Percentiles rank a stretch among this genome's conserved stretches.
These are phyloP conservation scores for Canavalia ensiformis DNA, from an alignment of 306 rosid genomes.

Conservation along the genomic window DNA sequence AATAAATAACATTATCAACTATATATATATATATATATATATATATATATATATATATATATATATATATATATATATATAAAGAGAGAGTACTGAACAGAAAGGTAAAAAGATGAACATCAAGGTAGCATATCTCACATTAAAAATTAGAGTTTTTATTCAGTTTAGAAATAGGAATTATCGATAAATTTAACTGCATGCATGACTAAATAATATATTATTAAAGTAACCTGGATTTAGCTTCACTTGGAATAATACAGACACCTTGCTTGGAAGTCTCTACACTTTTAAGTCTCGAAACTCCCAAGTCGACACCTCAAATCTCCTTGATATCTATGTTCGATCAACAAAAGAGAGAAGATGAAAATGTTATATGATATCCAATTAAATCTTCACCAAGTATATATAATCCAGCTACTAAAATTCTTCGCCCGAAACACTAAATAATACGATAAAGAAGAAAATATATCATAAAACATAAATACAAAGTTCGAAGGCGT, in stretches of 20 bases:
- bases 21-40: background rate
- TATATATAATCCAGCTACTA: constrained; percentile 23
- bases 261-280: constrained; percentile 80
- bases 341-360: constrained; percentile 44
- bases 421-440: constrained; percentile 32
- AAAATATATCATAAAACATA: constrained; percentile 3
- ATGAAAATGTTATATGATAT: constrained; percentile 27
- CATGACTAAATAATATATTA: no score
- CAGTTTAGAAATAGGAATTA: no score
- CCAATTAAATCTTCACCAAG: constrained; percentile 29
- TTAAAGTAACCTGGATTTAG: no score
- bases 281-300: constrained; percentile 80
- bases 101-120: no score
- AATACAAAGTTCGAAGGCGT: background rate
- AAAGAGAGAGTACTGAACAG: background rate
- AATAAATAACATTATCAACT: constrained; percentile 38
- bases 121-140: no score
- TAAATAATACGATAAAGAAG: constrained; percentile 17
- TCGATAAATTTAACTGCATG: no score
- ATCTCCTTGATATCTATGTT: constrained; percentile 86
- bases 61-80: background rate
- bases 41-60: no score
- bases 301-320: constrained; percentile 95
- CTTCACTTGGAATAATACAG: constrained; percentile 10
- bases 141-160: no score